Conservation (phyloP, 2,329 filamentous ascomycete genomes). For the Alternaria rosae region DNA sequence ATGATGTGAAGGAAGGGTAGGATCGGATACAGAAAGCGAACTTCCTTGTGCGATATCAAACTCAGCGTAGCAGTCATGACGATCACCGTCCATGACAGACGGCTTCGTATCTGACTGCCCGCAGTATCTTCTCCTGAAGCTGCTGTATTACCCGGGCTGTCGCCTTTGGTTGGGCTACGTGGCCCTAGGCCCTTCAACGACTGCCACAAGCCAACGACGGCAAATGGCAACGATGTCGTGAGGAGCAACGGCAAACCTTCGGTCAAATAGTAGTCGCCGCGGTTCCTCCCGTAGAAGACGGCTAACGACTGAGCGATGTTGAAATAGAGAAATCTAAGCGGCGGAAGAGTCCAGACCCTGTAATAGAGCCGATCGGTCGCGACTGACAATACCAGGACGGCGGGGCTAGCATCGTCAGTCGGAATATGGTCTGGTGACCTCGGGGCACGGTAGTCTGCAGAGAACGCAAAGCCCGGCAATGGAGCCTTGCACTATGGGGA, state of each 20-base stretch:
- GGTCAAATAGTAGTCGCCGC: constrained; percentile 90
- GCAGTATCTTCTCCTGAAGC: constrained; percentile 11
- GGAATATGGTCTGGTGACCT: constrained; percentile 19
- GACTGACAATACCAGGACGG: constrained; percentile 69
- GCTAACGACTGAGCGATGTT: constrained; percentile 89
- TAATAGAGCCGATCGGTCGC: constrained; percentile 81
- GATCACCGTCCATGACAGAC: constrained; percentile 56
- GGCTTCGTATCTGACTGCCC: constrained; percentile 26
- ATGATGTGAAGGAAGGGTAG: constrained; percentile 86
- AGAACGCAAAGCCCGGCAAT: constrained; percentile 6
- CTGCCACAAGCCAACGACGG: constrained; percentile 68
- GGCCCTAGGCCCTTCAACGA: constrained; percentile 21
- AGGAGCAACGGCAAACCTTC: constrained; percentile 89
- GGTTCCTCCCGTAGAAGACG: constrained; percentile 89
- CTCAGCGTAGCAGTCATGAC: constrained; percentile 72
- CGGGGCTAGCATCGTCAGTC: constrained; percentile 52
- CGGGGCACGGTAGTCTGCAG: constrained; percentile 11
- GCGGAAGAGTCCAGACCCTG: constrained; percentile 84
- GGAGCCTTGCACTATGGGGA: constrained; percentile 8
- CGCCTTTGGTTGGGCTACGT: constrained; percentile 26
- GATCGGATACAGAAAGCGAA: constrained; percentile 94
- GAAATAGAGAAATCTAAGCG: constrained; percentile 86
- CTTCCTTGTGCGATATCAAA: constrained; percentile 91
- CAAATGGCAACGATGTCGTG: constrained; percentile 83
- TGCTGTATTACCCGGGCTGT: background rate